phyloP scores from a whole-genome alignment of 192 early-diverging fungal species.

The Coemansia sp. region DNA sequence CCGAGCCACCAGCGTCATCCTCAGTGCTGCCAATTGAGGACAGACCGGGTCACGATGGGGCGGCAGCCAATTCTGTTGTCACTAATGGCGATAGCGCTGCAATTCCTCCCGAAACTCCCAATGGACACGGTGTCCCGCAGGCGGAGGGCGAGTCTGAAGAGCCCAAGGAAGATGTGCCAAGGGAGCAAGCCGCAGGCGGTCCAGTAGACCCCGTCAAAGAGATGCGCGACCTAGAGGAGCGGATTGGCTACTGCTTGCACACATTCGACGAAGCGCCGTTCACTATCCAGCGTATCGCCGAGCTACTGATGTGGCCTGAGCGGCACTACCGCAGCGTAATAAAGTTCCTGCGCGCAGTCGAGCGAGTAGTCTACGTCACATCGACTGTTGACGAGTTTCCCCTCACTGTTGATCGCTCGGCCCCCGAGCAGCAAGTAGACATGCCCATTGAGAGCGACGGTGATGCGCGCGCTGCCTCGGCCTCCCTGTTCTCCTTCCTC shows the following conservation, averaged over 20 bases:
- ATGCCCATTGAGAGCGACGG: conserved; percentile 20
- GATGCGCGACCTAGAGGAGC: conserved; percentile 38
- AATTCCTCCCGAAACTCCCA: neutral
- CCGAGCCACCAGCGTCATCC: neutral
- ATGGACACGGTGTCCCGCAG: neutral
- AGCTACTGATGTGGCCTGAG: conserved; percentile 42
- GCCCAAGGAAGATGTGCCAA: conserved; percentile 1
- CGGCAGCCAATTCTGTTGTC: neutral
- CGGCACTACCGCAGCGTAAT: conserved; percentile 42
- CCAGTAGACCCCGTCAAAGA: conserved; percentile 3
- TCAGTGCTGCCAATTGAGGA: neutral
- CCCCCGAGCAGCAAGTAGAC: neutral
- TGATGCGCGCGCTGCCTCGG: neutral
- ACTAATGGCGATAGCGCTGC: neutral
- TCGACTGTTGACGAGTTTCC: conserved; percentile 53
- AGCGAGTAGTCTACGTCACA: conserved; percentile 47
- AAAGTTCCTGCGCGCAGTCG: conserved; percentile 47
- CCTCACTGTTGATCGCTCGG: neutral
- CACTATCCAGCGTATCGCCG: conserved; percentile 50
- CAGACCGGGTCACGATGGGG: neutral
- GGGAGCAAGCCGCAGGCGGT: neutral
- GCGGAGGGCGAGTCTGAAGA: neutral
- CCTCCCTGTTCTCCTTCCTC: conserved; percentile 28
- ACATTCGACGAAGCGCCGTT: conserved; percentile 52
- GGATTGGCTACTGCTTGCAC: conserved; percentile 38